Percentiles rank a stretch among this genome's conserved stretches.
phyloP scores from a whole-genome alignment of 495 filamentous ascomycete genomes.

The Daldinia bambusicola region DNA sequence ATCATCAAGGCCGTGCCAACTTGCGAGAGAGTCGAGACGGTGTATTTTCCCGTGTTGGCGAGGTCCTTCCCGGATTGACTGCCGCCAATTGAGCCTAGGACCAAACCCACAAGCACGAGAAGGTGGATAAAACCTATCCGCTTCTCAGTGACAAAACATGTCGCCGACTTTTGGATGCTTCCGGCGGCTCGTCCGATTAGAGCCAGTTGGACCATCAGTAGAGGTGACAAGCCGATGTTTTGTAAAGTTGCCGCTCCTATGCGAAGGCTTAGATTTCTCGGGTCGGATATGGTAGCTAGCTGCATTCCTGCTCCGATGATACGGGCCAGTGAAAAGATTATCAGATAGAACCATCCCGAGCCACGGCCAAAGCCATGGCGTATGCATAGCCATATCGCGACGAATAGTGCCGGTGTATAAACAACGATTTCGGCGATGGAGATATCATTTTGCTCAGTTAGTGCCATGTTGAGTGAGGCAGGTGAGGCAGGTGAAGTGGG shows the following conservation, averaged over 20 bases:
- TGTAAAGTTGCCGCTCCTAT: slow-evolving; percentile 47
- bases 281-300: slow-evolving; percentile 50
- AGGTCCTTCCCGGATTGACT: slow-evolving; percentile 20
- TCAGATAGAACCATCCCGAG: slow-evolving; percentile 49
- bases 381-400: slow-evolving; percentile 45
- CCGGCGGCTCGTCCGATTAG: slow-evolving; percentile 46
- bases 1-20: slow-evolving; percentile 46
- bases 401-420: slow-evolving; percentile 43
- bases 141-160: slow-evolving; percentile 35
- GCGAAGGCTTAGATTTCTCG: slow-evolving; percentile 43
- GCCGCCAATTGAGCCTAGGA: slow-evolving; percentile 51
- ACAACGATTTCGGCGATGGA: slow-evolving; percentile 50
- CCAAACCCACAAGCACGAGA: slow-evolving; percentile 44
- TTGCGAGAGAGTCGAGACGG: slow-evolving; percentile 41
- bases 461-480: slow-evolving; percentile 29
- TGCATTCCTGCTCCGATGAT: slow-evolving; percentile 48
- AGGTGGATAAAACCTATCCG: slow-evolving; percentile 43
- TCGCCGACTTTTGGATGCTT: slow-evolving; percentile 31
- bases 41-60: slow-evolving; percentile 32
- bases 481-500: too few relatives aligned
- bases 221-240: slow-evolving; percentile 48
- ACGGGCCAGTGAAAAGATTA: slow-evolving; percentile 51
- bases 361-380: slow-evolving; percentile 50
- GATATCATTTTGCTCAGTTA: slow-evolving; percentile 47
- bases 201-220: slow-evolving; percentile 47